phyloP scores from a whole-genome alignment of 2,329 filamentous ascomycete genomes.

The Phaeosphaeria sp. region DNA sequence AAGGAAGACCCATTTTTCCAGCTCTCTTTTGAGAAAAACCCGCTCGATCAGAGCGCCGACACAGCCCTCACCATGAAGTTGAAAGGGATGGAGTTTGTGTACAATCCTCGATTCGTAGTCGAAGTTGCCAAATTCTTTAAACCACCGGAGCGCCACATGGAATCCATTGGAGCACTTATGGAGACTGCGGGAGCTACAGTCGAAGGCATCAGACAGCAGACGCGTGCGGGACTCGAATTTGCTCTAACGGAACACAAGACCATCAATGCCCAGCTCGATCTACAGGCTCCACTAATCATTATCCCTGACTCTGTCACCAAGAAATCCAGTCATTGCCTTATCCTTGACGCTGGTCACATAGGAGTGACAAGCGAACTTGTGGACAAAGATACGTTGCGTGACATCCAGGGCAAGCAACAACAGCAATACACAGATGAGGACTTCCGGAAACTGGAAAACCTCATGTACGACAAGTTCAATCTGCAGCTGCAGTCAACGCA shows the following conservation, averaged over 20 bases:
- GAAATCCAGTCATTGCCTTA: conserved; percentile 82
- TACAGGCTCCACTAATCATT: conserved; percentile 95
- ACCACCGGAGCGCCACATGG: conserved; percentile 96
- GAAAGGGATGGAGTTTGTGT: conserved; percentile 95
- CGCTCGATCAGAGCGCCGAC: conserved; percentile 89
- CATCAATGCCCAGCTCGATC: conserved; percentile 92
- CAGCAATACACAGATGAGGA: conserved; percentile 89
- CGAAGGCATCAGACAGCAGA: conserved; percentile 93
- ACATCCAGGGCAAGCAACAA: conserved; percentile 89
- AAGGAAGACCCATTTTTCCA: conserved; percentile 84
- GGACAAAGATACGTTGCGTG: conserved; percentile 85
- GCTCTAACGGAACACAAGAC: conserved; percentile 98
- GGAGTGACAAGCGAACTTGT: conserved; percentile 94
- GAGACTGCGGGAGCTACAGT: conserved; percentile 95
- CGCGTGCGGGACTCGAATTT: conserved; percentile 92
- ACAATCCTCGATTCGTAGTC: conserved; percentile 92
- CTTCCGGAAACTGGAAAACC: conserved; percentile 81
- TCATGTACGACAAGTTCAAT: conserved; percentile 98
- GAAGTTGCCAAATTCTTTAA: conserved; percentile 95
- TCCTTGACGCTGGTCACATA: conserved; percentile 94
- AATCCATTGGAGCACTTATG: conserved; percentile 94
- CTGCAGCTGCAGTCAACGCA: conserved; percentile 95
- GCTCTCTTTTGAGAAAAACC: conserved; percentile 92
- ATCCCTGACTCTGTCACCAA: conserved; percentile 90
- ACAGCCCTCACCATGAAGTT: conserved; percentile 88